phyloP scores from a whole-genome alignment of 805 yeast genomes.

The Candida chauliodis region DNA sequence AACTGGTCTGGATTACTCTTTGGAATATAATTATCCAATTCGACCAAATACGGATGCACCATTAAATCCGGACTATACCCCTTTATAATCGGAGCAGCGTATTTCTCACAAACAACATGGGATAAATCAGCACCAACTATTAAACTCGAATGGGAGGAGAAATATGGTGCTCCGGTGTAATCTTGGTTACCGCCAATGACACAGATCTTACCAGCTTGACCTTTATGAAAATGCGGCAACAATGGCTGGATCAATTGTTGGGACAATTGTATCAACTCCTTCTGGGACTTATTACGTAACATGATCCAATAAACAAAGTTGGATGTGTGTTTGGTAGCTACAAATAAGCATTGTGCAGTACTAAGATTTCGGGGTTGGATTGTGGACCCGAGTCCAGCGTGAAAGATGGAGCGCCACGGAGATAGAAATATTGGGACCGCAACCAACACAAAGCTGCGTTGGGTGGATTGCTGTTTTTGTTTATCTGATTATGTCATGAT shows the following conservation, averaged over 20 bases:
- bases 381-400: no score
- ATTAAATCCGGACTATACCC: constrained; percentile 87
- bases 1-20: constrained; percentile 11
- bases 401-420: no score
- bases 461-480: no score
- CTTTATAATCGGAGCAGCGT: constrained; percentile 80
- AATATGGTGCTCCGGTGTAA: constrained; percentile 95
- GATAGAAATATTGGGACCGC: no score
- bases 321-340: no score
- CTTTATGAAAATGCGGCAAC: constrained; percentile 70
- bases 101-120: constrained; percentile 80
- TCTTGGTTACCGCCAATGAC: constrained; percentile 95
- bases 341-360: no score
- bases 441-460: no score
- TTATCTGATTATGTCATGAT: no score
- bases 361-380: no score
- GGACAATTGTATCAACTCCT: constrained; percentile 49
- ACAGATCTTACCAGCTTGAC: constrained; percentile 84
- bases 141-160: constrained; percentile 82
- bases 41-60: constrained; percentile 89
- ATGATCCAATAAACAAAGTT: constrained; percentile 8
- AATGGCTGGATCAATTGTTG: constrained; percentile 72
- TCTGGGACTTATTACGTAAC: constrained; percentile 26
- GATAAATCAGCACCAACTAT: constrained; percentile 84
- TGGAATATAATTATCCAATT: constrained; percentile 30